These are phyloP conservation scores for Microcyclospora tardicrescens DNA, from an alignment of 2,329 filamentous ascomycete genomes.

Conservation along the genomic window DNA sequence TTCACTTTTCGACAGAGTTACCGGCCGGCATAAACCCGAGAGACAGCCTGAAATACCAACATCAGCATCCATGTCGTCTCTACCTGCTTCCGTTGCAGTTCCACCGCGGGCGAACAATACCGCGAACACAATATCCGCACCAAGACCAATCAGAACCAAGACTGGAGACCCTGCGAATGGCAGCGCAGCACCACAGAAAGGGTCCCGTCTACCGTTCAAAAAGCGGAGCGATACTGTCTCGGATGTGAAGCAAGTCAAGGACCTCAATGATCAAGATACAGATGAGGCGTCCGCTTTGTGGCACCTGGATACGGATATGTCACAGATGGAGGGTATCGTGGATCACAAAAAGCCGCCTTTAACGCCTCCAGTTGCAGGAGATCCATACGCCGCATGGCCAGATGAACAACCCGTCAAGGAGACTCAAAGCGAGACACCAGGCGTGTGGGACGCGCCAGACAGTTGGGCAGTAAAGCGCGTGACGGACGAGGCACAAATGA, in stretches of 20 bases:
- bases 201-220: slow-evolving; percentile 42
- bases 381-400: slow-evolving; percentile 37
- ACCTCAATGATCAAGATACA: slow-evolving; percentile 23
- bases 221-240: slow-evolving; percentile 34
- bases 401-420: slow-evolving; percentile 20
- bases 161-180: slow-evolving; percentile 9
- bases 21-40: slow-evolving; percentile 35
- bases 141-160: slow-evolving; percentile 12
- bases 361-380: slow-evolving; percentile 46
- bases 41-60: slow-evolving; percentile 25
- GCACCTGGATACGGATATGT: slow-evolving; percentile 74
- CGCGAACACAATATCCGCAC: slow-evolving; percentile 11
- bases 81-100: slow-evolving; percentile 15
- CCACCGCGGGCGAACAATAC: slow-evolving; percentile 11
- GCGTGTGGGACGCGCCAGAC: slow-evolving; percentile 85
- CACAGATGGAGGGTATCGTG: slow-evolving; percentile 84
- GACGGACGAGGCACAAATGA: slow-evolving; percentile 48
- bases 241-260: slow-evolving; percentile 31
- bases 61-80: slow-evolving; percentile 26
- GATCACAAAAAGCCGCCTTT: slow-evolving; percentile 48
- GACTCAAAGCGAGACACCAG: slow-evolving; percentile 21
- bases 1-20: slow-evolving; percentile 42
- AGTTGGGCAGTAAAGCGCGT: slow-evolving; percentile 82
- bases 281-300: slow-evolving; percentile 42
- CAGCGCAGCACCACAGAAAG: slow-evolving; percentile 11